Evolutionary conservation across 2,329 filamentous ascomycete species (phyloP).

Genomic region (Venturia asperata): DNA sequence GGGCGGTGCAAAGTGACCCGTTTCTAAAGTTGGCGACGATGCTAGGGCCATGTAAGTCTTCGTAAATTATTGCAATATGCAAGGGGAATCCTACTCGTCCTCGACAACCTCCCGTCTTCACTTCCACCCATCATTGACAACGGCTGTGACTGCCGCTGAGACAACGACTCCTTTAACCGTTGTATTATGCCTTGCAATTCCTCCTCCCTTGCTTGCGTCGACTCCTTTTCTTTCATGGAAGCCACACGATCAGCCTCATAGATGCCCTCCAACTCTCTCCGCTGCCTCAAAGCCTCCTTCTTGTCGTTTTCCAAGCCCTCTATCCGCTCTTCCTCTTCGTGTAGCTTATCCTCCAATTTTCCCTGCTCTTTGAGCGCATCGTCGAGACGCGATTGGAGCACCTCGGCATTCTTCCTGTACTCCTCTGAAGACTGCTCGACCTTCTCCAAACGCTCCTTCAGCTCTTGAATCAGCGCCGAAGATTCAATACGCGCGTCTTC

Average conservation of each 20-base stretch:
- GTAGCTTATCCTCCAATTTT: conserved; percentile 77
- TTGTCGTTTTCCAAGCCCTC: conserved; percentile 78
- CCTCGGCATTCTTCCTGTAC: conserved; percentile 74
- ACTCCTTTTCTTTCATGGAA: conserved; percentile 86
- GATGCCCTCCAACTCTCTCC: conserved; percentile 84
- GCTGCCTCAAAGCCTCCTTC: conserved; percentile 72
- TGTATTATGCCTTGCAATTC: conserved; percentile 88
- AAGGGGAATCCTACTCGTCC: conserved; percentile 42
- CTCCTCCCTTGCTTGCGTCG: conserved; percentile 74
- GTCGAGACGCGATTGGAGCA: conserved; percentile 78
- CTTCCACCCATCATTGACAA: conserved; percentile 34
- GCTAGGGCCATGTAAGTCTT: conserved; percentile 14
- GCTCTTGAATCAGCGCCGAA: conserved; percentile 69
- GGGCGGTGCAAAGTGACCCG: conserved; percentile 75
- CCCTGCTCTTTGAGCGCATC: conserved; percentile 76
- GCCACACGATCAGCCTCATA: conserved; percentile 85
- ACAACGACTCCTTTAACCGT: conserved; percentile 80
- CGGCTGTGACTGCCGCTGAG: conserved; percentile 58
- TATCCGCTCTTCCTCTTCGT: conserved; percentile 78
- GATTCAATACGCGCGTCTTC: conserved; percentile 73
- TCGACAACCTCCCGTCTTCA: conserved; percentile 44
- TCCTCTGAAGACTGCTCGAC: conserved; percentile 73
- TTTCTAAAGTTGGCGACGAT: conserved; percentile 61
- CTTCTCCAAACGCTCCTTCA: conserved; percentile 74
- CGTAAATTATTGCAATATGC: neutral